These are phyloP conservation scores for Astragalus glycyphyllos DNA, from an alignment of 306 rosid species.

Conservation along the genomic window DNA sequence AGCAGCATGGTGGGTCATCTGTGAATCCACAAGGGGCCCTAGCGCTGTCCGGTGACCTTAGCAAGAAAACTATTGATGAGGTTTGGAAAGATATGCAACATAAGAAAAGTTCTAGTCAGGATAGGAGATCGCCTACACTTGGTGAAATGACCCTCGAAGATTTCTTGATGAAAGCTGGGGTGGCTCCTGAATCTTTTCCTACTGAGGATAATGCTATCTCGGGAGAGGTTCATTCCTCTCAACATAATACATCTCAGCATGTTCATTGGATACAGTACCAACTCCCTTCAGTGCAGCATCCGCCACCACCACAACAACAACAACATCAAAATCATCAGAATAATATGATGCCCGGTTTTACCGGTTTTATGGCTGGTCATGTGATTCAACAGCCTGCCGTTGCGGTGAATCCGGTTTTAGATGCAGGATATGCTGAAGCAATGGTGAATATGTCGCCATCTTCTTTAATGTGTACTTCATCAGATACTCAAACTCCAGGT, in stretches of 20 bases:
- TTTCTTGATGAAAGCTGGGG: conserved; percentile 92
- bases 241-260: conserved; percentile 58
- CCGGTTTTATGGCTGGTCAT: conserved; percentile 66
- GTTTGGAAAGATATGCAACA: conserved; percentile 94
- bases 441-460: conserved; percentile 58
- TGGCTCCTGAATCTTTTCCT: conserved; percentile 60
- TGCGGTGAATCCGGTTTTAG: conserved; percentile 61
- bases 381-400: conserved; percentile 59
- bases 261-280: conserved; percentile 79
- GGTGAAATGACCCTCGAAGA: conserved; percentile 99
- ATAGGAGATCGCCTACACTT: conserved; percentile 71
- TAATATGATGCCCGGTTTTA: conserved; percentile 64
- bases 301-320: conserved; percentile 44
- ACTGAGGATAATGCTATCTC: conserved; percentile 50
- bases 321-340: conserved; percentile 63
- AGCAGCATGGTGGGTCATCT: conserved; percentile 51
- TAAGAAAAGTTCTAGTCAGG: conserved; percentile 52
- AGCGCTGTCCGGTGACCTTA: conserved; percentile 67
- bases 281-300: conserved; percentile 49
- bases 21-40: conserved; percentile 72
- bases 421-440: conserved; percentile 66
- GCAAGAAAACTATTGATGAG: conserved; percentile 96
- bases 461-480: conserved; percentile 74
- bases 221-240: conserved; percentile 55
- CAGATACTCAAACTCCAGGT: conserved; percentile 71